Percentiles rank a stretch among this genome's conserved stretches.
These are phyloP conservation scores for Vairimorpha apis DNA, from an alignment of 371 early-diverging fungal species.

Conservation along the genomic window DNA sequence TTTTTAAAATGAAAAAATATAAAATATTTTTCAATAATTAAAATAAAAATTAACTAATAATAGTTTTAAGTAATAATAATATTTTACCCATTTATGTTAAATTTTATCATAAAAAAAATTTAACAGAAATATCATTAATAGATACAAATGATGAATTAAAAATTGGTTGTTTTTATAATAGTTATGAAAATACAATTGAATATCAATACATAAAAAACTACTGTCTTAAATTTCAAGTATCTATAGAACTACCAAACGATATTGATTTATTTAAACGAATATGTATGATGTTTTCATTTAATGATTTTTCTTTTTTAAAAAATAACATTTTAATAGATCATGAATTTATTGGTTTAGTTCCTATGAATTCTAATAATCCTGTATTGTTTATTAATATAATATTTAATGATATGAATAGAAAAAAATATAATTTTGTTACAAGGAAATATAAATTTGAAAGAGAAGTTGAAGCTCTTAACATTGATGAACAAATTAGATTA, in stretches of 20 bases:
- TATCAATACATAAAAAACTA: constrained; percentile 18
- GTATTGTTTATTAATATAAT: constrained; percentile 18
- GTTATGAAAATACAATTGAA: neutral
- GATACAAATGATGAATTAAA: too few relatives aligned
- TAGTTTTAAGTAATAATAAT: too few relatives aligned
- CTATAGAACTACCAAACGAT: constrained; percentile 14
- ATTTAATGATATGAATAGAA: neutral
- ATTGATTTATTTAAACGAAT: constrained; percentile 3
- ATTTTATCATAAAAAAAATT: too few relatives aligned
- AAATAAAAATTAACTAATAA: too few relatives aligned
- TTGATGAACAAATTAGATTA: constrained; percentile 25
- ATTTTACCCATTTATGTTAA: too few relatives aligned
- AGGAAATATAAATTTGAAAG: constrained; percentile 13
- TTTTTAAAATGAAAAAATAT: too few relatives aligned
- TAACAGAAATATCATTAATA: too few relatives aligned
- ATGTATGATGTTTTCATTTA: constrained; percentile 42
- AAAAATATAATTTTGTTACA: constrained; percentile 7
- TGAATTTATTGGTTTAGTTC: constrained; percentile 31
- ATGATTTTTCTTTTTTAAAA: neutral
- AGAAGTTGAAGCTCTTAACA: constrained; percentile 1
- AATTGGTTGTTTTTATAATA: neutral
- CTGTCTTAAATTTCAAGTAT: neutral
- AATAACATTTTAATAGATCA: constrained; percentile 13
- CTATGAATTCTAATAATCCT: neutral
- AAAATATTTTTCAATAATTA: too few relatives aligned